Evolutionary conservation across 352 stramenopile genomes (phyloP), one percentile per base, ranked within the genome.

Genomic region (Phytophthora melonis): DNA sequence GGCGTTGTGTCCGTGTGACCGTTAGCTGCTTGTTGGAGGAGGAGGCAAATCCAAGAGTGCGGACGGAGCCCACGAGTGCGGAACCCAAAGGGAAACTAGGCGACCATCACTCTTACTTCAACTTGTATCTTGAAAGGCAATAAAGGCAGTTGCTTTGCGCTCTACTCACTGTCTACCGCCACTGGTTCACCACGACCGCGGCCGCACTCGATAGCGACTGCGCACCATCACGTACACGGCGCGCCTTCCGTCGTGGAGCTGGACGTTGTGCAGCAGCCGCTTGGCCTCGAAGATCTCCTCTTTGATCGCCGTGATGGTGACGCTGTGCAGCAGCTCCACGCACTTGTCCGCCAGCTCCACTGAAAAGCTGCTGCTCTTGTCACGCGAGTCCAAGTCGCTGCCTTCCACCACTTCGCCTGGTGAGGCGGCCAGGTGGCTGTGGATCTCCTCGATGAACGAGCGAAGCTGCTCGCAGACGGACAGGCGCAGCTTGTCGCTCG

Each of bases 41-140:
- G 27, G 21, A n/a, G 39, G 66, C 9, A 72, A 69, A 61, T 61
- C 25, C 19, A 39, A 62, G 36, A 69, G n/a, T 73, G 66, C 53
- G 30, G 14, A 64, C 10, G 27, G 27, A 32, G 27, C 27, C 27
- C 56, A 63, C 45, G 50, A 59, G 49, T 56, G 52, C 52, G 52
- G 25, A 47, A 49, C 9, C 18, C n/a, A 59, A 69, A 68, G 41
- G 66, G 59, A 70, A 70, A 65, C 30, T 45, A 55, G 68, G 16
- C 3, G 67, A 74, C 54, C 60, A 70, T 75, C 68, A 75, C 36
- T 70, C 68, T 66, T 52, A 70, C 61, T 70, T 75, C 61, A 75
- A 75, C 68, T 62, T 74, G 65, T 34, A 23, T 50, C 30, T 47
- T 49, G 30, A 41, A 6, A 16, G 19, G 41, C 10, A 21, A 10